A percentile compares a stretch with the other conserved stretches of the same genome.
These are phyloP conservation scores for Russula compacta DNA, from an alignment of 768 basidiomycete species.

Conservation along the genomic window DNA sequence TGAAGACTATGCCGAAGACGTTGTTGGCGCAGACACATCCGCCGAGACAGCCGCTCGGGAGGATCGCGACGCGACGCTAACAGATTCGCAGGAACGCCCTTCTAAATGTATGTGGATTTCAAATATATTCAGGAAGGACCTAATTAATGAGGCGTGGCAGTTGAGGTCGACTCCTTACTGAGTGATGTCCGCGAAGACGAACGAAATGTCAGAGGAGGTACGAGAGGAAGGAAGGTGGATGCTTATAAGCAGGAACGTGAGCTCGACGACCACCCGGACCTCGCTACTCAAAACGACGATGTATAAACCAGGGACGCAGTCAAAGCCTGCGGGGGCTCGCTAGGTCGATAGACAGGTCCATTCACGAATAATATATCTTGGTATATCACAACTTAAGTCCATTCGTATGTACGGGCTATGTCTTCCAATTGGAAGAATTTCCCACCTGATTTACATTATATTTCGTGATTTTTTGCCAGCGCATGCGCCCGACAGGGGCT, in stretches of 20 bases:
- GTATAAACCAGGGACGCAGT: too few species aligned
- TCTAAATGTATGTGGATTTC: neutral
- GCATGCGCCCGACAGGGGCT: too few species aligned
- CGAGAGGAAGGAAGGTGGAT: conserved; percentile 3
- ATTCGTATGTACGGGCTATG: too few species aligned
- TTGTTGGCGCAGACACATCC: neutral
- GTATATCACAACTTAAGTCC: too few species aligned
- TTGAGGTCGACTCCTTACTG: neutral
- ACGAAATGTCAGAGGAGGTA: conserved; percentile 1
- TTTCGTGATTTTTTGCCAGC: too few species aligned
- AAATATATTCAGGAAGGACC: neutral
- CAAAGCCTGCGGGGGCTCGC: too few species aligned
- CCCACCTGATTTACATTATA: too few species aligned
- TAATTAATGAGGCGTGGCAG: neutral
- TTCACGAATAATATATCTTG: too few species aligned
- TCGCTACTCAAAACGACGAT: too few species aligned
- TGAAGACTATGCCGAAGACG: neutral
- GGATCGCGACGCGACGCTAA: conserved; percentile 1
- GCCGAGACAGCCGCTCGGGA: conserved; percentile 1
- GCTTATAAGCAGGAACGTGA: conserved; percentile 8
- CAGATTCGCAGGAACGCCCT: neutral
- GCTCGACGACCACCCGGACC: neutral
- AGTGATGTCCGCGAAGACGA: conserved; percentile 7
- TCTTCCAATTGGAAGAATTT: too few species aligned
- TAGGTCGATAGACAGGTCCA: too few species aligned